A percentile compares a stretch with the other conserved stretches of the same genome.
These are phyloP conservation scores for Tetradesmus lagerheimii DNA, from an alignment of 139 green algal species.

Conservation along the genomic window DNA sequence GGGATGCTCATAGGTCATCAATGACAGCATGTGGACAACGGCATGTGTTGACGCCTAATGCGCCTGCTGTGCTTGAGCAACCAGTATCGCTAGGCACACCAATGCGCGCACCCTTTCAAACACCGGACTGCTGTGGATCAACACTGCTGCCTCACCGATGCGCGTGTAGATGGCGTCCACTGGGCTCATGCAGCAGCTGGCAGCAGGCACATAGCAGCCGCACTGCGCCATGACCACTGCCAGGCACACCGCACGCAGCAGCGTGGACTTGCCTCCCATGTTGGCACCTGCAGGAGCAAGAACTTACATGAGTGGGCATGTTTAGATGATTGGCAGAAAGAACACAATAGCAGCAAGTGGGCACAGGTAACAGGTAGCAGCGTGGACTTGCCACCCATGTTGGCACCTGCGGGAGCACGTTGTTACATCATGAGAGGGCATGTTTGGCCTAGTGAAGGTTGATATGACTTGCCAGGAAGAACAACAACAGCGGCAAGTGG, in stretches of 20 bases:
- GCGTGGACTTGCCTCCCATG: slow-evolving; percentile 97
- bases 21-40: background rate
- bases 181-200: slow-evolving; percentile 60
- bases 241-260: slow-evolving; percentile 91
- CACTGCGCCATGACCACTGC: slow-evolving; percentile 87
- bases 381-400: no score
- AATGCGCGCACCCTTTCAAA: background rate
- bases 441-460: no score
- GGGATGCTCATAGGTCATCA: no score
- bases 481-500: no score
- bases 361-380: no score
- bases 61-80: background rate
- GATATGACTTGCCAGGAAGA: no score
- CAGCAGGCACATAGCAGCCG: slow-evolving; percentile 88
- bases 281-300: slow-evolving; percentile 83
- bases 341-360: no score
- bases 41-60: background rate
- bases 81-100: background rate
- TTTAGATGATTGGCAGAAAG: no score
- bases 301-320: no score
- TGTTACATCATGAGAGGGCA: no score
- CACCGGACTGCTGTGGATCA: no score
- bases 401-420: no score
- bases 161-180: slow-evolving; percentile 89
- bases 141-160: slow-evolving; percentile 78